Percentiles rank a stretch among this genome's conserved stretches.
Evolutionary conservation across 768 basidiomycete genomes (phyloP).

Genomic region (Podaxis sp.): DNA sequence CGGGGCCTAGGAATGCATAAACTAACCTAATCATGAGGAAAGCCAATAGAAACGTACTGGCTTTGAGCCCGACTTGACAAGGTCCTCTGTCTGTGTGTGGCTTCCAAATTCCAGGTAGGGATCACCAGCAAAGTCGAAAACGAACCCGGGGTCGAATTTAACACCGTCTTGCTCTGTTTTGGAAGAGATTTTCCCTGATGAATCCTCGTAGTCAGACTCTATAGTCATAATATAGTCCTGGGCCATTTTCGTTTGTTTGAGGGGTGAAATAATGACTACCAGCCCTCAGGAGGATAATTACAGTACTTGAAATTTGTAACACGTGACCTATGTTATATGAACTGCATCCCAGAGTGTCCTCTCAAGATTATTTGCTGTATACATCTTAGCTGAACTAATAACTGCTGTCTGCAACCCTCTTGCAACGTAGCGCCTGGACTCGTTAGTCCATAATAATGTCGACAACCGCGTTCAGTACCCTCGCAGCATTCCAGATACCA

Average conservation of each 20-base stretch:
- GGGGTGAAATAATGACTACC: neutral
- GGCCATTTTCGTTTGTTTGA: conserved; percentile 20
- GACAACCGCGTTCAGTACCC: conserved; percentile 46
- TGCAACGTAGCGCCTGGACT: neutral
- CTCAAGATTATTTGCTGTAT: neutral
- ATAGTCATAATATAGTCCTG: conserved; percentile 80
- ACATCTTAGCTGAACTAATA: neutral
- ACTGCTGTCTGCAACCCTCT: too few relatives aligned
- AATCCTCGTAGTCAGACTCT: conserved; percentile 72
- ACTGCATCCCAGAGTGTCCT: neutral
- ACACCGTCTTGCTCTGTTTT: conserved; percentile 43
- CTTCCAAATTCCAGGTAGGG: conserved; percentile 55
- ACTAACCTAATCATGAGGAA: conserved; percentile 8
- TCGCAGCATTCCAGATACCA: conserved; percentile 55
- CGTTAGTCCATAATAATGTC: conserved; percentile 27
- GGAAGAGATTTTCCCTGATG: conserved; percentile 12
- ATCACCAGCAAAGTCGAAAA: conserved; percentile 75
- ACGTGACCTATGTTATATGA: conserved; percentile 10
- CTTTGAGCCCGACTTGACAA: conserved; percentile 59
- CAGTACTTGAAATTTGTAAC: conserved; percentile 1
- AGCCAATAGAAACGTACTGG: conserved; percentile 39
- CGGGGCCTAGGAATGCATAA: conserved; percentile 43
- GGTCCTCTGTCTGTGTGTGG: conserved; percentile 39
- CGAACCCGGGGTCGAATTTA: conserved; percentile 75
- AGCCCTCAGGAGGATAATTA: neutral